Evolutionary conservation across 1,284 basidiomycete species (phyloP).

Genomic region (Austroboletus novae-zelandiae): DNA sequence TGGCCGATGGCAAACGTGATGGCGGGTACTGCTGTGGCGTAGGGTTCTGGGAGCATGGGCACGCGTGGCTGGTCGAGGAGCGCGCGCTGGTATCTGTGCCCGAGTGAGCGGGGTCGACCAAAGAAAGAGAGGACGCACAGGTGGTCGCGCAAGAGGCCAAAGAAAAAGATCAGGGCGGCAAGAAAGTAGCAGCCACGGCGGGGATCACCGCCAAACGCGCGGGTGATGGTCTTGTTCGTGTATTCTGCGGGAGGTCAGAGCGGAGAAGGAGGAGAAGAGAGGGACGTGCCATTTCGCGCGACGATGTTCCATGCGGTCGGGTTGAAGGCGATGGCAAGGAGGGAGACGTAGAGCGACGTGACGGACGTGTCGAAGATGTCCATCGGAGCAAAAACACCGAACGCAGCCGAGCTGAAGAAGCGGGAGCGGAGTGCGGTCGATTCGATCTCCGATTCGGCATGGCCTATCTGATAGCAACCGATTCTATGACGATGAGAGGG

Average conservation of each 20-base stretch:
- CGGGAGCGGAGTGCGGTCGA: too few relatives aligned
- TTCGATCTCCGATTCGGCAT: too few relatives aligned
- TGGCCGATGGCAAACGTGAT: conserved; percentile 73
- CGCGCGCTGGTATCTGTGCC: conserved; percentile 66
- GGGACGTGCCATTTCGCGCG: conserved; percentile 76
- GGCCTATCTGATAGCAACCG: too few relatives aligned
- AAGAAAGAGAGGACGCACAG: conserved; percentile 52
- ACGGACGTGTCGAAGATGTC: conserved; percentile 57
- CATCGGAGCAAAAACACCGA: too few relatives aligned
- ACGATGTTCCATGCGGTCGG: conserved; percentile 96
- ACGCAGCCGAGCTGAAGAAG: too few relatives aligned
- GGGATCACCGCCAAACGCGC: conserved; percentile 72
- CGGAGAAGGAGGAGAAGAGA: too few relatives aligned
- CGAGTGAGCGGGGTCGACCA: not conserved
- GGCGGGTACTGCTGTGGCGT: conserved; percentile 60
- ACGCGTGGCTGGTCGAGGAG: conserved; percentile 68
- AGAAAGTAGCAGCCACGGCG: conserved; percentile 87
- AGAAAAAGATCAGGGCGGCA: conserved; percentile 85
- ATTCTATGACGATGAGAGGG: not conserved
- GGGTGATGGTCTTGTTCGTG: conserved; percentile 83
- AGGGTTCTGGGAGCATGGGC: conserved; percentile 56
- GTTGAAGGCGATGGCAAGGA: conserved; percentile 79
- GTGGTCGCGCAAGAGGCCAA: conserved; percentile 83
- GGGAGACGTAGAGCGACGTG: conserved; percentile 61
- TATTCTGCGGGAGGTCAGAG: conserved; percentile 57